Evolutionary conservation across 768 basidiomycete genomes (phyloP), one percentile per base, ranked within the genome.

Genomic region (Kwoniella heveanensis): DNA sequence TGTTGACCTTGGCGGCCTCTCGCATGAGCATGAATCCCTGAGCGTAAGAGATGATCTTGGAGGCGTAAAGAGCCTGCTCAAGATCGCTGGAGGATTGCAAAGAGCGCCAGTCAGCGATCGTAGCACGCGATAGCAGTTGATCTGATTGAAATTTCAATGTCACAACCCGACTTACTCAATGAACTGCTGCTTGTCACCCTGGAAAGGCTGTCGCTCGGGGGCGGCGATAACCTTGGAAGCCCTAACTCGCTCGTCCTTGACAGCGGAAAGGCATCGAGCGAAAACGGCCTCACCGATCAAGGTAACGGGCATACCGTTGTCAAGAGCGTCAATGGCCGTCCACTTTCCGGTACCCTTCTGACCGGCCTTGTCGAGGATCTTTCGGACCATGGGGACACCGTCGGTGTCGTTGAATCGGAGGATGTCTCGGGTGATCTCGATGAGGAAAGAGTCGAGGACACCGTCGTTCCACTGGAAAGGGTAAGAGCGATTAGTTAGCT

Each of bases 11-110:
- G 48, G 94, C 96, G 54, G 93, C 94, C 82, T 97, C 90, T 70
- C 96, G 86, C 93, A 99, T 96, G 77, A 99, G 87, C 88, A 99
- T 95, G 85, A 98, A 99, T 70, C 96, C 96, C 83, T 99, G 96
- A 4, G 95, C 91, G 85, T 99, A 99, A 29, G 95, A 98, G 76
- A 97, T 95, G 81, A 99, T 93, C 86, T 99, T 99, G 73, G 94
- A 96, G 54, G 95, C 96, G 83, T 99, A 99, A 63, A 99, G 85
- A 52, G 95, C 96, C 81, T 98, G 96, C 83, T 98, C 96, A 67
- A 99, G 89, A 82, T 99, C 96, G 79, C 77, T 78, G 58, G 0
- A 24, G 27, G 36, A 6, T 32, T 32, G 32, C 32, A 32, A 32
- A 30, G 15, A 54, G n/a, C 5, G 22, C 12, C 27, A 21, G 46